phyloP scores from a whole-genome alignment of 495 filamentous ascomycete genomes.

The Talaromyces stipitatus region DNA sequence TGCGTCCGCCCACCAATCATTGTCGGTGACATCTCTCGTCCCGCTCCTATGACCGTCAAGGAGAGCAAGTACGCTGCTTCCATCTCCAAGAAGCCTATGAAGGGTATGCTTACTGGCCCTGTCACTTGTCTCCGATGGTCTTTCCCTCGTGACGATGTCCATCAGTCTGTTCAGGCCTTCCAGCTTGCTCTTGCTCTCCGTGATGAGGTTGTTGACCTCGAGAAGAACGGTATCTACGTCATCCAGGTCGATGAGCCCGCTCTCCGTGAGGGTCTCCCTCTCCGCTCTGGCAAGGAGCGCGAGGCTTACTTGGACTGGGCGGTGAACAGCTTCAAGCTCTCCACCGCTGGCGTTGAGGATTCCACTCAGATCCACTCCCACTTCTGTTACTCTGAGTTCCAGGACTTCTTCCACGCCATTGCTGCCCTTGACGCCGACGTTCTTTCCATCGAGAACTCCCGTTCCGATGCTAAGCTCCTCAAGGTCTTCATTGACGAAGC shows the following conservation, averaged over 20 bases:
- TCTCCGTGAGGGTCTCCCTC: constrained; percentile 96
- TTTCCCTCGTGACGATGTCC: constrained; percentile 97
- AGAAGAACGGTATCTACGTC: constrained; percentile 89
- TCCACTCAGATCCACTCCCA: constrained; percentile 98
- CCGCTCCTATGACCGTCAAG: constrained; percentile 97
- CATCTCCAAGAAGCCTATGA: constrained; percentile 97
- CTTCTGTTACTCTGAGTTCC: constrained; percentile 99
- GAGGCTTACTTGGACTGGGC: constrained; percentile 95
- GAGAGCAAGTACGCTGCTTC: constrained; percentile 97
- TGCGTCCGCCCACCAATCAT: constrained; percentile 97
- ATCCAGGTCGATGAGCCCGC: constrained; percentile 99
- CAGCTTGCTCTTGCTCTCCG: constrained; percentile 96
- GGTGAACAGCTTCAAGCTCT: constrained; percentile 91
- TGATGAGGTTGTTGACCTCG: constrained; percentile 96
- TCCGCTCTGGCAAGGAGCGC: constrained; percentile 84
- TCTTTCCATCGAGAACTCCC: constrained; percentile 98
- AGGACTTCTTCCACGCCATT: constrained; percentile 99
- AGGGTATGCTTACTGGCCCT: constrained; percentile 99
- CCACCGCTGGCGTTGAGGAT: constrained; percentile 83
- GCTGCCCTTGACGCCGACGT: constrained; percentile 97
- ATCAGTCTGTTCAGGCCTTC: constrained; percentile 97
- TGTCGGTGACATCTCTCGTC: constrained; percentile 95
- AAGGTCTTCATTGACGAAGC: constrained; percentile 96
- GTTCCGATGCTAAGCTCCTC: constrained; percentile 97
- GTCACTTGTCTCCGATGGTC: constrained; percentile 99